A percentile compares a stretch with the other conserved stretches of the same genome.
Conservation (phyloP, 371 early-diverging fungal genomes). For the Mucor saturninus region DNA sequence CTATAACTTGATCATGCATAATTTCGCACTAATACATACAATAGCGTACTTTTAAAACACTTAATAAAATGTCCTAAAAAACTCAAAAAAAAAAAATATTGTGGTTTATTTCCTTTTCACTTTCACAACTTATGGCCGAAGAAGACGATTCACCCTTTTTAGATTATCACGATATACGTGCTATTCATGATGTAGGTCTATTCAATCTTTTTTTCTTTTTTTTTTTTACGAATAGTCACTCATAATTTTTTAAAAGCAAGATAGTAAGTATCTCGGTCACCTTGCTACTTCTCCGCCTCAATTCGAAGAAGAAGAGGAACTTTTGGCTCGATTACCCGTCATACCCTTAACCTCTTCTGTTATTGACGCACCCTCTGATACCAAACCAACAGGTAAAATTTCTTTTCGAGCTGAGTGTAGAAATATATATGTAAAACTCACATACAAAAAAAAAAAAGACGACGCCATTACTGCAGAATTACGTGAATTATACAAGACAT, state of each 20-base stretch:
- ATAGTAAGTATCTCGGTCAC: conserved; percentile 16
- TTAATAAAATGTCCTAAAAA: too few species aligned
- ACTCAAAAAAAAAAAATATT: too few species aligned
- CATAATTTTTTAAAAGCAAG: background rate
- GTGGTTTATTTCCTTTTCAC: too few species aligned
- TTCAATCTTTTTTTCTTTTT: background rate
- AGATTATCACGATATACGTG: conserved; percentile 48
- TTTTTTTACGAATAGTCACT: too few species aligned
- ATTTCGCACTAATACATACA: too few species aligned
- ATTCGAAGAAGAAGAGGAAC: conserved; percentile 11
- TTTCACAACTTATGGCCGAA: background rate
- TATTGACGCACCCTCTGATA: conserved; percentile 10
- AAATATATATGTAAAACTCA: too few species aligned
- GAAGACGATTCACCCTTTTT: conserved; percentile 46
- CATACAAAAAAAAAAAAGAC: conserved; percentile 13
- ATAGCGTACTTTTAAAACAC: too few species aligned
- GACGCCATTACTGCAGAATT: conserved; percentile 63
- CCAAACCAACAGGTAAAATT: conserved; percentile 6
- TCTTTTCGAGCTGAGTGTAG: too few species aligned
- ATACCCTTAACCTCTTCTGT: conserved; percentile 19
- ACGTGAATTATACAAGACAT: conserved; percentile 49
- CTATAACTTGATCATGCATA: too few species aligned
- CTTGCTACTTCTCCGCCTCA: conserved; percentile 1
- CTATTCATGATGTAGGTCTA: conserved; percentile 42
- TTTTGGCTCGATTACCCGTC: conserved; percentile 5